These are phyloP conservation scores for Globisporangium barbulae DNA, from an alignment of 352 stramenopile genomes.

Conservation along the genomic window DNA sequence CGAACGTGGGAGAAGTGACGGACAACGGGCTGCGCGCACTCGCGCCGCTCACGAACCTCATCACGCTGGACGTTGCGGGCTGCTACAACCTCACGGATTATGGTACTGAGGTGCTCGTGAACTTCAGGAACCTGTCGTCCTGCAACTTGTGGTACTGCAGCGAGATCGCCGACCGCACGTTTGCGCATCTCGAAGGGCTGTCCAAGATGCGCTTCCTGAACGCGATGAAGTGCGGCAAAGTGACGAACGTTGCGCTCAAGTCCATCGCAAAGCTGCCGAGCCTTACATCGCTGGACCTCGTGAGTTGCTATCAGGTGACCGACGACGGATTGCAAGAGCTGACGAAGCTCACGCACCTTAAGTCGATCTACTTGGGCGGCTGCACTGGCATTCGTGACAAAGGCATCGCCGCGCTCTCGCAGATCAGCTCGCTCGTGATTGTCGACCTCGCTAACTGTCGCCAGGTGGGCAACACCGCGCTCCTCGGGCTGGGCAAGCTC, in stretches of 20 bases:
- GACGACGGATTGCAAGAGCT: slow-evolving; percentile 47
- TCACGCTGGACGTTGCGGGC: slow-evolving; percentile 65
- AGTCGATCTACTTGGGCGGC: slow-evolving; percentile 59
- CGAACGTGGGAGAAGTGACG: slow-evolving; percentile 72
- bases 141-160: slow-evolving; percentile 85
- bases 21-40: slow-evolving; percentile 52
- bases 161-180: slow-evolving; percentile 64
- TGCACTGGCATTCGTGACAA: slow-evolving; percentile 57
- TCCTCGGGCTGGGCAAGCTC: slow-evolving; percentile 52
- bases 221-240: slow-evolving; percentile 77
- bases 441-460: slow-evolving; percentile 76
- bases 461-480: slow-evolving; percentile 60
- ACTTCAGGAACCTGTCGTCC: slow-evolving; percentile 54
- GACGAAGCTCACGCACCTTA: slow-evolving; percentile 38
- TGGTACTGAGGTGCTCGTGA: slow-evolving; percentile 51
- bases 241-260: slow-evolving; percentile 45
- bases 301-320: slow-evolving; percentile 73
- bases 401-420: slow-evolving; percentile 42
- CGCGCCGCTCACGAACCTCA: slow-evolving; percentile 46
- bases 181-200: slow-evolving; percentile 47
- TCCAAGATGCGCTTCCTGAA: slow-evolving; percentile 72
- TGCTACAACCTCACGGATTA: slow-evolving; percentile 82
- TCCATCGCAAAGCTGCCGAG: slow-evolving; percentile 49
- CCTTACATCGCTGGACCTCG: slow-evolving; percentile 70
- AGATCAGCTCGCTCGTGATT: slow-evolving; percentile 45